Percentiles rank a stretch among this genome's conserved stretches.
Evolutionary conservation across 2,329 filamentous ascomycete genomes (phyloP).

Genomic region (Myriosclerotinia duriaeana): DNA sequence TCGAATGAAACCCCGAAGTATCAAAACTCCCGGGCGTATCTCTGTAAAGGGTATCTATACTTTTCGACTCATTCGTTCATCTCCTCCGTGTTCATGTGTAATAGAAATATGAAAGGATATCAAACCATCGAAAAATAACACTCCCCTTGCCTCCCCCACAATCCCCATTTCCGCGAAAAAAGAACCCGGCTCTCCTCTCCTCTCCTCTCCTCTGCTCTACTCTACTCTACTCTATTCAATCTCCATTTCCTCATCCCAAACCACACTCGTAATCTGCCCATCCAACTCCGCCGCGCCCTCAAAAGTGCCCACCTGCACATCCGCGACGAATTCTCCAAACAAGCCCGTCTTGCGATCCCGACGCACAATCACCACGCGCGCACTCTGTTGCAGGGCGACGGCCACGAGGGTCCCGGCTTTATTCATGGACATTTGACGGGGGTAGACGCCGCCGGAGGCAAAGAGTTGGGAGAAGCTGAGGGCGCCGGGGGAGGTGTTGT

Average conservation of each 20-base stretch:
- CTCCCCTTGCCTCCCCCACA: too few relatives aligned
- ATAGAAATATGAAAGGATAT: too few relatives aligned
- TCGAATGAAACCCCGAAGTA: too few relatives aligned
- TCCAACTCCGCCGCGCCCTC: conserved; percentile 9
- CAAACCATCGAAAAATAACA: too few relatives aligned
- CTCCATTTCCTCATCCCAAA: conserved; percentile 36
- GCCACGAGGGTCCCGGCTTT: conserved; percentile 47
- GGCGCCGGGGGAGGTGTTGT: conserved; percentile 46
- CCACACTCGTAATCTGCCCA: conserved; percentile 36
- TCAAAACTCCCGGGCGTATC: too few relatives aligned
- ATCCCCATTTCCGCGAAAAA: too few relatives aligned
- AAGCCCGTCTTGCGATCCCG: conserved; percentile 46
- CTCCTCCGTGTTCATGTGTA: too few relatives aligned
- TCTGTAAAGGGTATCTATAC: too few relatives aligned
- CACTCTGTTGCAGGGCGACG: conserved; percentile 47
- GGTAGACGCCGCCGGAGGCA: conserved; percentile 48
- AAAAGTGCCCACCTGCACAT: conserved; percentile 20
- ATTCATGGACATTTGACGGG: conserved; percentile 51
- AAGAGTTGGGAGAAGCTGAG: conserved; percentile 46
- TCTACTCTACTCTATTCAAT: too few relatives aligned
- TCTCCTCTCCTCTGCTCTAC: background rate
- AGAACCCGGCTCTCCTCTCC: background rate
- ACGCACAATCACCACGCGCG: conserved; percentile 45
- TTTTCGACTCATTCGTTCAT: too few relatives aligned
- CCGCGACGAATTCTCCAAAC: conserved; percentile 41